Conservation (phyloP, 148 eudicot genomes). For the Bassia scoparia region DNA sequence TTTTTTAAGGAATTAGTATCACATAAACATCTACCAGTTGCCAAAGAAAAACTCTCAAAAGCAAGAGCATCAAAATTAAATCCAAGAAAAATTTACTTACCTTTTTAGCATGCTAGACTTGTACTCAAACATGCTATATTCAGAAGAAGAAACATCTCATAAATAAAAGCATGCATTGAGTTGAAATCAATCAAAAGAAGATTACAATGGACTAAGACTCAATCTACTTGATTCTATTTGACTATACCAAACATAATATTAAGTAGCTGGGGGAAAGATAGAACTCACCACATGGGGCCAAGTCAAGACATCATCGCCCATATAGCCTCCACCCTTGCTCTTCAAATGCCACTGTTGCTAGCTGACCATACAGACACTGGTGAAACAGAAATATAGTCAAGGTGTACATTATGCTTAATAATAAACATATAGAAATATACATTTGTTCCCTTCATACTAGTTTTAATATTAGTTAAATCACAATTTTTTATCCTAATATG, state of each 20-base stretch:
- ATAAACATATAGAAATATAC: neutral
- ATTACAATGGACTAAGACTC: neutral
- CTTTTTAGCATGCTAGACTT: no score
- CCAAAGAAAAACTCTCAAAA: neutral
- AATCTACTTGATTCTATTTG: neutral
- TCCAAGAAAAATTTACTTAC: neutral
- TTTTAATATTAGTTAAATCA: no score
- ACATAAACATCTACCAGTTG: neutral
- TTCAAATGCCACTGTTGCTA: slow-evolving; percentile 99
- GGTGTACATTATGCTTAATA: neutral
- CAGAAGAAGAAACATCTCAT: neutral
- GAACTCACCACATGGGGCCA: slow-evolving; percentile 96
- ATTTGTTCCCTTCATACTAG: neutral
- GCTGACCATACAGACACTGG: slow-evolving; percentile 95
- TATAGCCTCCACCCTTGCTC: slow-evolving; percentile 90
- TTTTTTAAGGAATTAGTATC: no score
- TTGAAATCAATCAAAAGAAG: neutral
- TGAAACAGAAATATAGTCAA: slow-evolving; percentile 12
- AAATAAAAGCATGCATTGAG: neutral
- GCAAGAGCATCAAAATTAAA: neutral
- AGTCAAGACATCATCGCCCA: slow-evolving; percentile 84
- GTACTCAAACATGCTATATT: neutral
- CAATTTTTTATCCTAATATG: no score
- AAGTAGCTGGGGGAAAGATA: slow-evolving; percentile 3
- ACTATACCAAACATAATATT: neutral